Conservation (phyloP, 225 moss, liverwort and hornwort genomes). For the Thuidium tamariscinum region DNA sequence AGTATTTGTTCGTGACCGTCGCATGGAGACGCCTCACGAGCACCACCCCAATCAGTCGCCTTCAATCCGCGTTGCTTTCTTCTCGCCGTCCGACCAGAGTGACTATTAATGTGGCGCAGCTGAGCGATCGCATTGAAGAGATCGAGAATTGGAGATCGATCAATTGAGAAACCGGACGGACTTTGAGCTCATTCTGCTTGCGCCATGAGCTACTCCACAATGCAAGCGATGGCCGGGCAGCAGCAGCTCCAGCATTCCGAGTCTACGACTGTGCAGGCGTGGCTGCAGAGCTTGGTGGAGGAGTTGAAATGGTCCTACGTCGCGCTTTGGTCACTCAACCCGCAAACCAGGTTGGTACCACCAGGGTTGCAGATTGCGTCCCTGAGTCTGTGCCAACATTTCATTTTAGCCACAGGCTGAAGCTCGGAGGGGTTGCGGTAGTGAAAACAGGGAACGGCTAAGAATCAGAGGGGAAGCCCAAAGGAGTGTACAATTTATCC, state of each 20-base stretch:
- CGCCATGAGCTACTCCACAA: conserved; percentile 5
- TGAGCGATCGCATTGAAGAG: neutral
- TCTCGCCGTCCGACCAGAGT: neutral
- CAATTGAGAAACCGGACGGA: neutral
- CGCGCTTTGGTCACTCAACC: conserved; percentile 39
- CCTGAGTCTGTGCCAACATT: neutral
- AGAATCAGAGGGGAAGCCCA: neutral
- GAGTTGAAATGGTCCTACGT: conserved; percentile 52
- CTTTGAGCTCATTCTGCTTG: neutral
- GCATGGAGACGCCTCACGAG: neutral
- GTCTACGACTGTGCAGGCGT: neutral
- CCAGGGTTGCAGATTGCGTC: neutral
- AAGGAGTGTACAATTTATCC: neutral
- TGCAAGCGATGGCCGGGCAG: neutral
- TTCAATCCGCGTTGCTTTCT: neutral
- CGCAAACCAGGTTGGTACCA: conserved; percentile 15
- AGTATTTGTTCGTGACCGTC: neutral
- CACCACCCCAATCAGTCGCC: neutral
- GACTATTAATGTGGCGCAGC: neutral
- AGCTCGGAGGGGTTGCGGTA: neutral
- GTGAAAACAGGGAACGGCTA: neutral
- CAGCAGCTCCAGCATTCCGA: neutral
- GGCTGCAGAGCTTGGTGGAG: conserved; percentile 30
- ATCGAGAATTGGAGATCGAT: neutral
- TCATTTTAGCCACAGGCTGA: neutral